These are phyloP conservation scores for Fusarium buxicola DNA, from an alignment of 2,329 filamentous ascomycete genomes.

Conservation along the genomic window DNA sequence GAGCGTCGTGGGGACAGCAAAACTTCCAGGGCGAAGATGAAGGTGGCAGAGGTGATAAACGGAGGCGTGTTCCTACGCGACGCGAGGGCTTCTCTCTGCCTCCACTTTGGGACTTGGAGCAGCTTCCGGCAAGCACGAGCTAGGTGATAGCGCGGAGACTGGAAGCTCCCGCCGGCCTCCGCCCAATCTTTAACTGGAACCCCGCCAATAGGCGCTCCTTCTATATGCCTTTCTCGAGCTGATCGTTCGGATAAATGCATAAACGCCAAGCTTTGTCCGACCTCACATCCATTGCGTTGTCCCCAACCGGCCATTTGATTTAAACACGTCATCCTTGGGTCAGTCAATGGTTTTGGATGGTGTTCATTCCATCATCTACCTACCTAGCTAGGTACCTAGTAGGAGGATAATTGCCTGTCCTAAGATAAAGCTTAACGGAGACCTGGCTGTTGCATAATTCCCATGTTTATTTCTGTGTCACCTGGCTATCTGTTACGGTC, in stretches of 20 bases:
- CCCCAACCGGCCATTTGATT: background rate
- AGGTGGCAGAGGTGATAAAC: slow-evolving; percentile 40
- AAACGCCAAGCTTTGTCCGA: no score
- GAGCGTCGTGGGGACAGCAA: slow-evolving; percentile 20
- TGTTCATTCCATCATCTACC: no score
- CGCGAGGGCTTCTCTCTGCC: slow-evolving; percentile 39
- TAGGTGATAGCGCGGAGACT: slow-evolving; percentile 5
- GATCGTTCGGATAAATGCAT: slow-evolving; percentile 26
- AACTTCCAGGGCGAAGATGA: slow-evolving; percentile 21
- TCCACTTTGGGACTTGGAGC: slow-evolving; percentile 23
- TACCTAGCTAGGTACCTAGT: no score
- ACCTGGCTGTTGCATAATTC: no score
- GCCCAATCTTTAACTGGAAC: slow-evolving; percentile 1
- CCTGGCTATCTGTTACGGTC: slow-evolving; percentile 7
- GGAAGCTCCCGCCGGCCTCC: slow-evolving; percentile 12
- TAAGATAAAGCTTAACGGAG: no score
- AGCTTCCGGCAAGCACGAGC: slow-evolving; percentile 8
- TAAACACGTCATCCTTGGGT: slow-evolving; percentile 24
- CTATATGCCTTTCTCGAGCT: slow-evolving; percentile 25
- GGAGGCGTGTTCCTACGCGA: slow-evolving; percentile 43
- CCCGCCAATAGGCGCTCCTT: slow-evolving; percentile 19
- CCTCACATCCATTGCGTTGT: background rate
- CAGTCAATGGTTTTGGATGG: background rate
- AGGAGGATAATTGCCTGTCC: no score
- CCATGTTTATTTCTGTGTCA: background rate